phyloP scores from a whole-genome alignment of 2,329 filamentous ascomycete genomes.

The Sporothrix humicola region DNA sequence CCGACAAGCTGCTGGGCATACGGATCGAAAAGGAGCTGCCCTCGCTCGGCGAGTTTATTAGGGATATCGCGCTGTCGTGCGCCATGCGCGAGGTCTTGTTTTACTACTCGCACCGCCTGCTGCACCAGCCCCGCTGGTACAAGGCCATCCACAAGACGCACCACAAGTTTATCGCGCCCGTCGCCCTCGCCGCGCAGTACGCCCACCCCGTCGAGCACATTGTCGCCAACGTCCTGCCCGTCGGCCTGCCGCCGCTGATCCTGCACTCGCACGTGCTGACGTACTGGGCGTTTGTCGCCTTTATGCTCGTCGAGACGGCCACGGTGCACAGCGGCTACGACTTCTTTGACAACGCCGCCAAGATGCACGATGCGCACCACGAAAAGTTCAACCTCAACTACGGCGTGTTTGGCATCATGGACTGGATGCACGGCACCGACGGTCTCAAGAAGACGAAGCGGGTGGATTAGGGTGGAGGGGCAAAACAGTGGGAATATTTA shows the following conservation, averaged over 20 bases:
- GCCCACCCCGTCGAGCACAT: conserved; percentile 63
- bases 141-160: conserved; percentile 60
- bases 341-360: conserved; percentile 55
- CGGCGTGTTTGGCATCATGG: conserved; percentile 58
- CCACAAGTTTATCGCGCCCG: conserved; percentile 61
- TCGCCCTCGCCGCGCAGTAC: conserved; percentile 61
- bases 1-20: conserved; percentile 44
- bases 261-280: conserved; percentile 58
- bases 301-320: conserved; percentile 57
- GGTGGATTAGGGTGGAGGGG: background rate
- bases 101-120: conserved; percentile 61
- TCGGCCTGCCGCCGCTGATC: conserved; percentile 55
- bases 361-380: conserved; percentile 62
- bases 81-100: conserved; percentile 58
- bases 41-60: conserved; percentile 44
- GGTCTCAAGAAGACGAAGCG: conserved; percentile 5
- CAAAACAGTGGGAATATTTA: too few species aligned
- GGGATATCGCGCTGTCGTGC: conserved; percentile 51
- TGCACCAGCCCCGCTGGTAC: conserved; percentile 58
- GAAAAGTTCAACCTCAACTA: conserved; percentile 62
- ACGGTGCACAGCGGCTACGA: conserved; percentile 65
- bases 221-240: conserved; percentile 58
- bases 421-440: conserved; percentile 60
- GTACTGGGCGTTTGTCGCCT: conserved; percentile 56
- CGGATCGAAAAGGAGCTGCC: conserved; percentile 50